Evolutionary conservation across 1,139 yeast species (phyloP).

Genomic region (Geotrichum reessii): DNA sequence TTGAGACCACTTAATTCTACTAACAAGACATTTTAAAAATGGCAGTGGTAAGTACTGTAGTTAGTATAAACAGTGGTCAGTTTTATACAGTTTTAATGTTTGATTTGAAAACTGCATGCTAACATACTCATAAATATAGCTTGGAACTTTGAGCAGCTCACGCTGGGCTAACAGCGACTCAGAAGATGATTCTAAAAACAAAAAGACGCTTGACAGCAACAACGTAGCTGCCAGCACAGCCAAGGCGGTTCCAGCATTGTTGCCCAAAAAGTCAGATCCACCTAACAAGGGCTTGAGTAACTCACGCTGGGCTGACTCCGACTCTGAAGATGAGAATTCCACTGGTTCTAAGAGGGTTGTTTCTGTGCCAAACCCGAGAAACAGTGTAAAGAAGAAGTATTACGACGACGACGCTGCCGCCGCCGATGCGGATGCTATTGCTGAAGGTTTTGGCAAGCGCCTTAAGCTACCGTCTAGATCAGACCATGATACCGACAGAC

Average conservation of each 20-base stretch:
- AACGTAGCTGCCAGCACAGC: not conserved
- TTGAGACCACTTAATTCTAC: not conserved
- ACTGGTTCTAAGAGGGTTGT: not conserved
- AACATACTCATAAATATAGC: not conserved
- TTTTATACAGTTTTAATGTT: too few relatives aligned
- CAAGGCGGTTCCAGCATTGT: not conserved
- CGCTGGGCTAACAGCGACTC: not conserved
- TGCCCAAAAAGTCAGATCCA: not conserved
- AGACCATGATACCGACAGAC: not conserved
- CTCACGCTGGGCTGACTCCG: slow-evolving; percentile 19
- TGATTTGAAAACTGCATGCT: not conserved
- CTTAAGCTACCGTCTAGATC: not conserved
- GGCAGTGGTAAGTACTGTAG: not conserved
- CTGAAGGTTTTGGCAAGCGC: not conserved
- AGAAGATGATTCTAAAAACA: not conserved
- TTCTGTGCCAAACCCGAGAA: not conserved
- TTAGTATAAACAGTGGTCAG: too few relatives aligned
- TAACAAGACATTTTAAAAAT: not conserved
- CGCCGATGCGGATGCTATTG: not conserved
- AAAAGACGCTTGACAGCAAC: too few relatives aligned
- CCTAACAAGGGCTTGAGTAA: slow-evolving; percentile 3
- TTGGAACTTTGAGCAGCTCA: not conserved
- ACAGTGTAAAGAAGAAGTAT: not conserved
- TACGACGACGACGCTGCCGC: too few relatives aligned
- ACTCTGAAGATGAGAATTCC: slow-evolving; percentile 6